Evolutionary conservation across 2,329 filamentous ascomycete genomes (phyloP).

Genomic region (Alternaria sp.): DNA sequence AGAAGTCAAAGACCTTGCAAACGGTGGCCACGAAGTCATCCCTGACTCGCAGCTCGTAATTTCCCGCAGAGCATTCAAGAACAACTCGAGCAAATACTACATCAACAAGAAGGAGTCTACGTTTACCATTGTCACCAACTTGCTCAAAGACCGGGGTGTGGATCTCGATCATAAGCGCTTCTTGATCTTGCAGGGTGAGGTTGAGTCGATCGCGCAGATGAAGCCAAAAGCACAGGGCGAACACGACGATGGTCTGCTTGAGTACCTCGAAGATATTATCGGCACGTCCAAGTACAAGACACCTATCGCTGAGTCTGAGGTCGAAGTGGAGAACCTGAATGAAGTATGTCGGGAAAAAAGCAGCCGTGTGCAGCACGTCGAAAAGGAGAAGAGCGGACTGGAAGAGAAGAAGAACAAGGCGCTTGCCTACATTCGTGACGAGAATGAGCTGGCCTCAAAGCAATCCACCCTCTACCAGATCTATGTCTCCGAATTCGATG

Average conservation of each 20-base stretch:
- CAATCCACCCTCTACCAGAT: conserved; percentile 93
- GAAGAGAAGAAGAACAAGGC: conserved; percentile 98
- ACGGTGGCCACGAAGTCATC: conserved; percentile 77
- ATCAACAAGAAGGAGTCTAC: conserved; percentile 90
- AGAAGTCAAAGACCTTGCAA: conserved; percentile 88
- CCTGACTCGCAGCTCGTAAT: conserved; percentile 87
- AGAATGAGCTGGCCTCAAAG: conserved; percentile 91
- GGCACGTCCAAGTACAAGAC: conserved; percentile 98
- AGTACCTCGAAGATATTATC: conserved; percentile 98
- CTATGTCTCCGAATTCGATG: conserved; percentile 85
- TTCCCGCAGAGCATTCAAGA: conserved; percentile 93
- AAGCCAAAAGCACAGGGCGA: conserved; percentile 95
- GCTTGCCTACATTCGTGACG: conserved; percentile 84
- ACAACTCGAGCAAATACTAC: conserved; percentile 98
- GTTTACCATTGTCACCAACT: conserved; percentile 88
- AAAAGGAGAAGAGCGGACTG: conserved; percentile 92
- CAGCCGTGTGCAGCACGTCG: conserved; percentile 92
- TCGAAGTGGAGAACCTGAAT: conserved; percentile 90
- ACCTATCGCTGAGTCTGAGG: conserved; percentile 91
- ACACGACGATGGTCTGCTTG: conserved; percentile 93
- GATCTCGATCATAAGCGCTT: conserved; percentile 99
- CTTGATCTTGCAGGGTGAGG: conserved; percentile 94
- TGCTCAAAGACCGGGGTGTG: conserved; percentile 87
- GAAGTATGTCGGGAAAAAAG: conserved; percentile 96
- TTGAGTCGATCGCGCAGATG: conserved; percentile 99